These are phyloP conservation scores for Pichia phayaonensis DNA, from an alignment of 805 yeast species.

Conservation along the genomic window DNA sequence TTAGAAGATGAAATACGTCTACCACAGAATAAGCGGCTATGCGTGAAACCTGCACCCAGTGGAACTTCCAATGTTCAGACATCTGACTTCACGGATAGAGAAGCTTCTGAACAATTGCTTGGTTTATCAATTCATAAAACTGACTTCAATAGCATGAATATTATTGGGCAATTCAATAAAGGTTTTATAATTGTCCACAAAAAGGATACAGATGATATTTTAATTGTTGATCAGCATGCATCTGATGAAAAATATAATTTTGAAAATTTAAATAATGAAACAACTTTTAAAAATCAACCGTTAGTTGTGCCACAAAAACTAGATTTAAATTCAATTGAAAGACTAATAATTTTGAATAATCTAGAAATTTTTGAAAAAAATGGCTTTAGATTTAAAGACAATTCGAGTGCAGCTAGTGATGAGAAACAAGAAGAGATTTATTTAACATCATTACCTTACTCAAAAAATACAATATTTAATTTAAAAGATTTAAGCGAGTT, in stretches of 20 bases:
- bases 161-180: constrained; percentile 91
- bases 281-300: constrained; percentile 60
- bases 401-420: constrained; percentile 46
- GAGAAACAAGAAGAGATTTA: constrained; percentile 31
- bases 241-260: constrained; percentile 93
- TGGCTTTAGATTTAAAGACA: constrained; percentile 61
- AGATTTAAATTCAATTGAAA: constrained; percentile 73
- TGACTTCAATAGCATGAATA: constrained; percentile 67
- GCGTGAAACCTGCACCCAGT: neutral
- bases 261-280: constrained; percentile 54
- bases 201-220: constrained; percentile 46
- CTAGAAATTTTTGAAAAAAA: constrained; percentile 51
- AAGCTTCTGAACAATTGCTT: constrained; percentile 50
- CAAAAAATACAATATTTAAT: constrained; percentile 62
- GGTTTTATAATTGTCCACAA: constrained; percentile 82
- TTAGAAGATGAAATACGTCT: neutral
- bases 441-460: constrained; percentile 61
- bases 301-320: constrained; percentile 52
- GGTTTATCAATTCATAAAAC: constrained; percentile 57
- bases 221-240: constrained; percentile 95
- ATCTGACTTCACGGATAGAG: constrained; percentile 39
- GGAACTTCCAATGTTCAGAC: constrained; percentile 6
- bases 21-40: neutral
- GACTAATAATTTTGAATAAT: constrained; percentile 59
- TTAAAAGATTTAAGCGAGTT: constrained; percentile 69